Conservation (phyloP, 2,329 filamentous ascomycete genomes). For the Penicillium sp. region DNA sequence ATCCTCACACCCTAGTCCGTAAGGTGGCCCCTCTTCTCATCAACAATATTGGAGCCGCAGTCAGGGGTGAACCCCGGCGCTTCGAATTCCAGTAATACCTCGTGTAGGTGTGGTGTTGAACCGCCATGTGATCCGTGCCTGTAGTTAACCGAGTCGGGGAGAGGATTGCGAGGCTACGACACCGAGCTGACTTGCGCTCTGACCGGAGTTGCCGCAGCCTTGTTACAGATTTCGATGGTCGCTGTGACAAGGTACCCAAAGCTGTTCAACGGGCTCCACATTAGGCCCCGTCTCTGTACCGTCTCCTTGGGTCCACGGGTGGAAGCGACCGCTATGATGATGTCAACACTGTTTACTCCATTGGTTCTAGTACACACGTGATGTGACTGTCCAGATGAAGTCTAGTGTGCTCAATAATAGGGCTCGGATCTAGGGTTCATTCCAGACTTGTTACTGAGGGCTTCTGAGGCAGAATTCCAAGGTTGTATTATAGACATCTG, state of each 20-base stretch:
- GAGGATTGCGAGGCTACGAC: not conserved
- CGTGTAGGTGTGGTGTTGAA: not conserved
- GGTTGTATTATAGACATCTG: not conserved
- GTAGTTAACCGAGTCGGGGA: not conserved
- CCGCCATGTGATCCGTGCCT: not conserved
- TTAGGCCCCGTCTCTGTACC: not conserved
- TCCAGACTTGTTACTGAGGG: not conserved
- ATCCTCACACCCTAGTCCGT: not conserved
- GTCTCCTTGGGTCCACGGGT: not conserved
- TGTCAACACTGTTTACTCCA: not conserved
- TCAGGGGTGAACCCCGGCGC: not conserved
- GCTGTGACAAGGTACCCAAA: not conserved
- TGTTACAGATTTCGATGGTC: not conserved
- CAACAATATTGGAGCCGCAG: not conserved
- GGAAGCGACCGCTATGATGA: not conserved
- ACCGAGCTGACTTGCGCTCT: not conserved
- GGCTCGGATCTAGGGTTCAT: not conserved
- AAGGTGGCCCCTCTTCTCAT: not conserved
- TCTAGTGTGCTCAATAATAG: not conserved
- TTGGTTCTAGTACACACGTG: not conserved
- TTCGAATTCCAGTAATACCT: not conserved
- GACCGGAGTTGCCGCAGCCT: not conserved
- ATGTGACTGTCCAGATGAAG: not conserved
- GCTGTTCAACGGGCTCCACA: not conserved
- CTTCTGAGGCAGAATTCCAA: not conserved